Evolutionary conservation across 768 basidiomycete genomes (phyloP).

Genomic region (Candolleomyces efflorescens): DNA sequence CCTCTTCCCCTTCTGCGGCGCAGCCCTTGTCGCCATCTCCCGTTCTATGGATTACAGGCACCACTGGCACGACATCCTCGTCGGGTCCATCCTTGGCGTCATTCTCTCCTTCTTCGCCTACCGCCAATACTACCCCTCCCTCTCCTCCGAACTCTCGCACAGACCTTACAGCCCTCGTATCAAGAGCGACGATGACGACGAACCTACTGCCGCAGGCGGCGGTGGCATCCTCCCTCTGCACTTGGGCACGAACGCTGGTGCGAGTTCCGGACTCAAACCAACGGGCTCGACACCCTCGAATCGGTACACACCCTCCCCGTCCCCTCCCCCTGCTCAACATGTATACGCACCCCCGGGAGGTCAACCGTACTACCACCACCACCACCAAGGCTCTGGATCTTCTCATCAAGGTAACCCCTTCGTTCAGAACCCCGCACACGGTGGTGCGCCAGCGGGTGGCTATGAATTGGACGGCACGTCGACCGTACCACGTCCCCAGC

Average conservation of each 20-base stretch:
- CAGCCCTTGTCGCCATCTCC: constrained; percentile 74
- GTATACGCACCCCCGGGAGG: no score
- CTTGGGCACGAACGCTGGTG: background rate
- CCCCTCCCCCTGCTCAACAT: background rate
- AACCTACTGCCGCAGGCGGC: background rate
- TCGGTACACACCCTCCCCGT: background rate
- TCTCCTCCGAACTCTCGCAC: constrained; percentile 59
- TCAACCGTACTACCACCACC: no score
- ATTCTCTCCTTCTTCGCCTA: constrained; percentile 71
- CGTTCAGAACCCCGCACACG: constrained; percentile 7
- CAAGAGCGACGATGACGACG: constrained; percentile 28
- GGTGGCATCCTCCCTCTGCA: constrained; percentile 39
- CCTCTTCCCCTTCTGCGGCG: constrained; percentile 70
- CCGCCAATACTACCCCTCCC: constrained; percentile 79
- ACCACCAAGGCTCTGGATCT: background rate
- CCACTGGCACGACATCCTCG: constrained; percentile 89
- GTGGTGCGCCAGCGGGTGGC: constrained; percentile 1
- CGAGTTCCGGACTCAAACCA: no score
- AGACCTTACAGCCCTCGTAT: constrained; percentile 71
- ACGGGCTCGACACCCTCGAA: background rate
- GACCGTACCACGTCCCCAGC: constrained; percentile 26
- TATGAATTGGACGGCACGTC: constrained; percentile 24
- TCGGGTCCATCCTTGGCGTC: constrained; percentile 74
- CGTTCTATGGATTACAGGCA: constrained; percentile 93
- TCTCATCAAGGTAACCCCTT: constrained; percentile 3